phyloP scores from a whole-genome alignment of 495 filamentous ascomycete species.

The Lepidopterella palustris region DNA sequence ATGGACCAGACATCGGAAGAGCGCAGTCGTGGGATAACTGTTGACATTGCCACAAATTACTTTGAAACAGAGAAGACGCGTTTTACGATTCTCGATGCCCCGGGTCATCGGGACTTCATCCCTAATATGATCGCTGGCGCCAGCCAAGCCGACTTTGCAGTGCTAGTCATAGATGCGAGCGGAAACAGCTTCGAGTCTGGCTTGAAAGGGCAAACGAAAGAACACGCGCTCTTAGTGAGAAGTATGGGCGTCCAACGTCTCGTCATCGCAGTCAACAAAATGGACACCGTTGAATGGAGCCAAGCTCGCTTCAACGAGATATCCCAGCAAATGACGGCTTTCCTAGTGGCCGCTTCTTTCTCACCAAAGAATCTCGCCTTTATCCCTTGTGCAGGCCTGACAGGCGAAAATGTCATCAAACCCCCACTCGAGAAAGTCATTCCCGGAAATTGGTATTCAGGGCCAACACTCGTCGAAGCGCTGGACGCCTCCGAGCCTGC shows the following conservation, averaged over 20 bases:
- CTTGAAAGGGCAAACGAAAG: constrained; percentile 87
- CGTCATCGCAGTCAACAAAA: constrained; percentile 90
- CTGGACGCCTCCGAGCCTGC: constrained; percentile 73
- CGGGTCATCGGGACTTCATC: constrained; percentile 91
- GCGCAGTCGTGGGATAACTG: constrained; percentile 83
- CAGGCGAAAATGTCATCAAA: constrained; percentile 75
- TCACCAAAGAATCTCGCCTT: constrained; percentile 71
- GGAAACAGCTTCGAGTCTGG: constrained; percentile 88
- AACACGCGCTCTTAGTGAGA: constrained; percentile 81
- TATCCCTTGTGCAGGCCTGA: constrained; percentile 81
- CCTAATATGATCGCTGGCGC: constrained; percentile 99
- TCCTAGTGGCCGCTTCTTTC: constrained; percentile 77
- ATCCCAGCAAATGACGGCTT: constrained; percentile 70
- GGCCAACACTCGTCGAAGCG: constrained; percentile 71
- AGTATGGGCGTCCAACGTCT: constrained; percentile 87
- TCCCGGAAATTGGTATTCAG: constrained; percentile 65
- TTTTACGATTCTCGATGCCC: constrained; percentile 94
- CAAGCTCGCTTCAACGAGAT: constrained; percentile 79
- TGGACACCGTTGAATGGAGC: constrained; percentile 78
- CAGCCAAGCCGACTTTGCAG: constrained; percentile 91
- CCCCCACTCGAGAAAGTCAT: constrained; percentile 47
- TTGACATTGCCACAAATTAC: constrained; percentile 89
- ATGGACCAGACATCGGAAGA: constrained; percentile 87
- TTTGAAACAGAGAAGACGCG: constrained; percentile 80
- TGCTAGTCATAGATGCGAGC: constrained; percentile 86